These are phyloP conservation scores for Macrophomina phaseolina DNA, from an alignment of 2,329 filamentous ascomycete genomes.

Conservation along the genomic window DNA sequence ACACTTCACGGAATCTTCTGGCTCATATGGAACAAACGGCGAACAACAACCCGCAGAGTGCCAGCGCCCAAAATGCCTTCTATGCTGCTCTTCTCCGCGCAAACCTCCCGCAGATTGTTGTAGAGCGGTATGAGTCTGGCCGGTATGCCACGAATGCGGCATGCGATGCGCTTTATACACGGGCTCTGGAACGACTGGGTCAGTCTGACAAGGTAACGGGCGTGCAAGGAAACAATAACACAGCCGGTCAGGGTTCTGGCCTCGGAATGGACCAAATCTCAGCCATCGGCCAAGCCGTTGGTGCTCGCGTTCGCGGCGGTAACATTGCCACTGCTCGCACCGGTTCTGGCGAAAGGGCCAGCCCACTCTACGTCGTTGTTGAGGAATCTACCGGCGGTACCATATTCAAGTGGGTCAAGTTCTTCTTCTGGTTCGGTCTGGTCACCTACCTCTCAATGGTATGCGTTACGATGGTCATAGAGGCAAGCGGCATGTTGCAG, in stretches of 20 bases:
- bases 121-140: conserved; percentile 87
- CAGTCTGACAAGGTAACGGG: conserved; percentile 47
- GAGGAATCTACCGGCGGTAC: conserved; percentile 82
- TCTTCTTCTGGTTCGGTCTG: conserved; percentile 78
- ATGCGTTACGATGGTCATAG: conserved; percentile 79
- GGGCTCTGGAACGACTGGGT: conserved; percentile 70
- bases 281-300: conserved; percentile 81
- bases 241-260: conserved; percentile 1
- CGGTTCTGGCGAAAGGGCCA: conserved; percentile 75
- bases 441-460: conserved; percentile 81
- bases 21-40: conserved; percentile 88
- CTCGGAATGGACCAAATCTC: conserved; percentile 65
- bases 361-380: conserved; percentile 93
- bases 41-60: conserved; percentile 88
- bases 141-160: conserved; percentile 80
- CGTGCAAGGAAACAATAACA: conserved; percentile 36
- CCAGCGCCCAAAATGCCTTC: conserved; percentile 88
- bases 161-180: conserved; percentile 79
- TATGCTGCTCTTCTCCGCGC: conserved; percentile 90
- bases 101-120: conserved; percentile 90
- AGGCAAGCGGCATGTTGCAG: conserved; percentile 78
- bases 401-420: conserved; percentile 92
- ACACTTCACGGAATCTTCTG: conserved; percentile 65
- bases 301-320: conserved; percentile 71
- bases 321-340: conserved; percentile 64